Evolutionary conservation across 1,139 yeast species (phyloP), one percentile per base, ranked within the genome.

Genomic region (Suhomyces atakaporum): DNA sequence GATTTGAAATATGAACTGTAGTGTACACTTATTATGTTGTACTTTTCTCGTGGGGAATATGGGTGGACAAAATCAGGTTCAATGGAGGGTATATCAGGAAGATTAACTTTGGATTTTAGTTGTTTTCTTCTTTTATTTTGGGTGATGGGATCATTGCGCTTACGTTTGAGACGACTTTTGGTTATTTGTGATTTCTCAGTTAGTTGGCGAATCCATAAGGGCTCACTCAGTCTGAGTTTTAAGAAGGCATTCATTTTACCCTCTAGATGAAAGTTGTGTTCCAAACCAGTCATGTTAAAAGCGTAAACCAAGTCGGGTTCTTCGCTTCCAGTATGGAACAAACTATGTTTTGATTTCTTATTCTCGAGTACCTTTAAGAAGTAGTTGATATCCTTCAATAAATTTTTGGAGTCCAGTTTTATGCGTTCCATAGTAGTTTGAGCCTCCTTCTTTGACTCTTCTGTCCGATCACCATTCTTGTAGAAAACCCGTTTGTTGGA

Each of bases 21-120:
- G 24, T 47, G 53, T 11, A 56, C 52, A 36, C 52, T 49, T 37
- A 60, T 43, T 5, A 62, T 54, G 3, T 39, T 40, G 16, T 53
- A 52, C 31, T 51, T 57, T 32, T 54, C 54, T 5, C 34, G 35
- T 5, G 35, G 25, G 3, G 48, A 33, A 24, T 37, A 40, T 4
- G 10, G 21, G 7, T 26, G 10, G 8, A 7, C 15, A 7, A 15
- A 13, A 3, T 27, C 12, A 11, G 27, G 19, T 10, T 10, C 20
- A 10, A 12, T 28, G 8, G 11, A 18, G 18, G 10, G 27, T 11
- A 3, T 2, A 7, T 21, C 9, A 11, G 10, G 26, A 3, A 9
- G 20, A 14, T 5, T 14, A 11, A 7, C 15, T 4, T 7, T 29
- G 20, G 3, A 8, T 22, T 7, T 11, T 12, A 5, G 25, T 11